Evolutionary conservation across 2,329 filamentous ascomycete genomes (phyloP).

Genomic region (Colletotrichum simmondsii): DNA sequence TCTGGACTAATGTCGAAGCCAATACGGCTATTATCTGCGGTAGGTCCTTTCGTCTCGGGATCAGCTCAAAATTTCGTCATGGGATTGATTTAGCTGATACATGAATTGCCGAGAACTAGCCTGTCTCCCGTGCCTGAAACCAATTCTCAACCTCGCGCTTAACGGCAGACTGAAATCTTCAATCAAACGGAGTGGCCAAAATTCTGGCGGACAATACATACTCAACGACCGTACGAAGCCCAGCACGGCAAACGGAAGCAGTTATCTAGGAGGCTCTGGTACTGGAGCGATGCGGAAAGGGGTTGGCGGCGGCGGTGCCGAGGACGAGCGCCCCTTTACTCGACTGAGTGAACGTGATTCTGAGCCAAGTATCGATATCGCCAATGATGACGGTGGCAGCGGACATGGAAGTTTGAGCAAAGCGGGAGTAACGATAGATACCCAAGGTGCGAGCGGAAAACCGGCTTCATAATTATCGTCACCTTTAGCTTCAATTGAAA

Average conservation of each 20-base stretch:
- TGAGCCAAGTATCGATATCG: background rate
- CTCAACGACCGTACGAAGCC: background rate
- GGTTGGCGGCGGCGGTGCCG: background rate
- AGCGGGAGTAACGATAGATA: background rate
- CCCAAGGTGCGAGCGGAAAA: background rate
- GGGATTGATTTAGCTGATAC: background rate
- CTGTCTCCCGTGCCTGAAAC: background rate
- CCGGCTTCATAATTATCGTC: too few species aligned
- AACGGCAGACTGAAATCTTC: background rate
- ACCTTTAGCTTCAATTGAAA: too few species aligned
- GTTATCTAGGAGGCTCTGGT: background rate
- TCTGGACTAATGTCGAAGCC: slow-evolving; percentile 39
- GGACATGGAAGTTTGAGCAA: background rate
- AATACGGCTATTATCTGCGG: slow-evolving; percentile 40
- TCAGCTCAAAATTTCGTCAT: background rate
- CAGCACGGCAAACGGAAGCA: background rate
- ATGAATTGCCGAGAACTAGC: background rate
- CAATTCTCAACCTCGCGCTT: background rate
- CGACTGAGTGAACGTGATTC: background rate
- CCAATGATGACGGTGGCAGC: background rate
- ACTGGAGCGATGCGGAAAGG: background rate
- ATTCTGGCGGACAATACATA: background rate
- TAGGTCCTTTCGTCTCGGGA: background rate
- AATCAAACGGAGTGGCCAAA: background rate
- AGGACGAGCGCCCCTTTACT: background rate